Evolutionary conservation across 139 green algal genomes (phyloP), one percentile per base, ranked within the genome.

Genomic region (Ettlia oleoabundans): DNA sequence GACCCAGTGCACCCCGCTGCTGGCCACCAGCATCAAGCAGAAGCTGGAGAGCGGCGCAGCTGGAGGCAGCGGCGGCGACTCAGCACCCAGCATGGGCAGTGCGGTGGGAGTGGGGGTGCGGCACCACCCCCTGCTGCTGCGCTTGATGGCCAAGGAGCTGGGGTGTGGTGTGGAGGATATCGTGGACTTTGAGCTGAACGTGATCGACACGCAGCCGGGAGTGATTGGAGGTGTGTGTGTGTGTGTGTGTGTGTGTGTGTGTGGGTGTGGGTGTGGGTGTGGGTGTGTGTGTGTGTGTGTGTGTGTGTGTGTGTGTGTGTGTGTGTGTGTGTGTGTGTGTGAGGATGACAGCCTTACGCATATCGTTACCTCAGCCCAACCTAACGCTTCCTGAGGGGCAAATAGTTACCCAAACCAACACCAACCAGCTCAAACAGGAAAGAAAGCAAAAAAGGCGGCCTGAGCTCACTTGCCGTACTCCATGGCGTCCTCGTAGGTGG

Each of bases 171-270:
- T 89, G 0, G 83, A 85, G 9, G 93, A 95, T 58, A 98, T 99
- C 72, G 88, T 96, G 2, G 96, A 98, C 80, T 97, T 99, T 85
- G 96, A 99, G 82, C 89, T 99, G n/a, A 92, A 98, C 58, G 81
- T 98, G 40, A 96, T 94, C 47, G 96, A 99, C 87, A 95, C 92
- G 35, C 95, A 98, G 87, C 86, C 90, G 2, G 88, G 88, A 63
- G 76, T 82, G 37, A 81, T 91, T 55, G 85, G 85, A 66, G 88
- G 87, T 90, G 71, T 21, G 76, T n/a, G 1, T 22, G 32, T 5
- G 30, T 32, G 51, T 1, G n/a, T 32, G 13, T n/a, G n/a, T n/a
- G n/a, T n/a, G n/a, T n/a, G n/a, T n/a, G n/a, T n/a, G n/a, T n/a
- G n/a, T n/a, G n/a, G n/a, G n/a, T n/a, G n/a, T n/a, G n/a, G n/a